Evolutionary conservation across 2,329 filamentous ascomycete genomes (phyloP).

Genomic region (Bipolaris bicolor): DNA sequence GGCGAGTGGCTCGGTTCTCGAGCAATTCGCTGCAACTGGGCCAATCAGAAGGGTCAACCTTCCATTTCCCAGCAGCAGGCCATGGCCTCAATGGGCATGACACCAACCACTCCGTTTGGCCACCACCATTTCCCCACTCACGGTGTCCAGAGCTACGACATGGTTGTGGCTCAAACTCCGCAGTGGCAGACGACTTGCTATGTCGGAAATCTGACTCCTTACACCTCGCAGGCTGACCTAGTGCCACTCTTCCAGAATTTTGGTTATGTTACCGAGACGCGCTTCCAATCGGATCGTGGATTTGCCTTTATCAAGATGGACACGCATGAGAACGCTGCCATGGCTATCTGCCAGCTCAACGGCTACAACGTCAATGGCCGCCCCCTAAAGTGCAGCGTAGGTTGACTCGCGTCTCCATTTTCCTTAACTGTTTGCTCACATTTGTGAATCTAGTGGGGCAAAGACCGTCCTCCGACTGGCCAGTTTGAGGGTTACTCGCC

Average conservation of each 20-base stretch:
- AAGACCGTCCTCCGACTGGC: conserved; percentile 90
- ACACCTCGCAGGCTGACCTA: conserved; percentile 94
- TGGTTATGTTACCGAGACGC: conserved; percentile 94
- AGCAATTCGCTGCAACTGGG: conserved; percentile 99
- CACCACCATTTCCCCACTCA: conserved; percentile 98
- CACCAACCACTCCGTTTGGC: conserved; percentile 92
- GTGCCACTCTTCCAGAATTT: conserved; percentile 99
- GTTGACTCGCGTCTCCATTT: conserved; percentile 52
- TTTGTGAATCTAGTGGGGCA: conserved; percentile 79
- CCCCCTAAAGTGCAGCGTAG: conserved; percentile 96
- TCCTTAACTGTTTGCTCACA: conserved; percentile 31
- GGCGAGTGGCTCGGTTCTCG: conserved; percentile 98
- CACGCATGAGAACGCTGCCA: conserved; percentile 94
- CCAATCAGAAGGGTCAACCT: conserved; percentile 99
- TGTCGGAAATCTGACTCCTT: conserved; percentile 95
- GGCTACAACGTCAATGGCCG: conserved; percentile 98
- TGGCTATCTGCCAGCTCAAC: conserved; percentile 97
- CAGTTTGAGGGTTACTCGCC: conserved; percentile 84
- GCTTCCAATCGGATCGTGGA: conserved; percentile 95
- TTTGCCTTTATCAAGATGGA: conserved; percentile 99
- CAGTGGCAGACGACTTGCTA: conserved; percentile 99
- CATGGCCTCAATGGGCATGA: conserved; percentile 98
- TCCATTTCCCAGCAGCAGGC: conserved; percentile 97
- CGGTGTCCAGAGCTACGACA: conserved; percentile 95
- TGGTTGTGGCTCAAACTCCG: conserved; percentile 93